These are phyloP conservation scores for Pseudogymnoascus pannorum DNA, from an alignment of 2,329 filamentous ascomycete genomes.

Conservation along the genomic window DNA sequence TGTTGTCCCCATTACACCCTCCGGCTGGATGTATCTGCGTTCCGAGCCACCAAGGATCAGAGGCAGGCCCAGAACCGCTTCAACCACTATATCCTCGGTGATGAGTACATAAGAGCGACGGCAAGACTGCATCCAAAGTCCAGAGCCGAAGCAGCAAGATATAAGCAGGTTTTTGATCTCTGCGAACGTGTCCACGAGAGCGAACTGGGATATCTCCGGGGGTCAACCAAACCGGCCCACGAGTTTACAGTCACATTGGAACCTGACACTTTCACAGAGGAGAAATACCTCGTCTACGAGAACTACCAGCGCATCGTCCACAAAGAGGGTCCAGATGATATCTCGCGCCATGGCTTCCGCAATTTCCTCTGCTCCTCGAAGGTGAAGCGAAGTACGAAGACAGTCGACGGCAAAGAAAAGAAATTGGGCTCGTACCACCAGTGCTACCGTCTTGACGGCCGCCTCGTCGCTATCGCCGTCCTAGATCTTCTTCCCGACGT, in stretches of 20 bases:
- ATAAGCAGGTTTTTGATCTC: constrained; percentile 62
- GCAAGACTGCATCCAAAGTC: constrained; percentile 59
- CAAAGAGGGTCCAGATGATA: constrained; percentile 53
- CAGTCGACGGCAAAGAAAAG: constrained; percentile 44
- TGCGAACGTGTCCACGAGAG: constrained; percentile 61
- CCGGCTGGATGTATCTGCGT: constrained; percentile 57
- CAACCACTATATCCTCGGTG: constrained; percentile 63
- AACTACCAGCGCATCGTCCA: constrained; percentile 73
- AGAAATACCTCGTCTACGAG: constrained; percentile 66
- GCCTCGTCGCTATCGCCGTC: constrained; percentile 68
- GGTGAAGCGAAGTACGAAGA: constrained; percentile 39
- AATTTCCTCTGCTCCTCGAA: constrained; percentile 70
- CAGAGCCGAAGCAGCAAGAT: constrained; percentile 55
- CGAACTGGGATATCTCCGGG: constrained; percentile 44
- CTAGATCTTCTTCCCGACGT: constrained; percentile 69
- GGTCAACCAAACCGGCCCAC: constrained; percentile 50
- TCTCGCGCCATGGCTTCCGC: constrained; percentile 55
- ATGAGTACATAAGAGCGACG: constrained; percentile 57
- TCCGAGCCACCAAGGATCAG: constrained; percentile 64
- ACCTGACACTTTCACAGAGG: constrained; percentile 60
- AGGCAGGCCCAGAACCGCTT: constrained; percentile 70
- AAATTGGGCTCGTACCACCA: constrained; percentile 71
- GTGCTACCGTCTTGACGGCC: constrained; percentile 71
- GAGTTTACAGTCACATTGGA: constrained; percentile 64
- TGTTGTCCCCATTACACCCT: constrained; percentile 93